phyloP scores from a whole-genome alignment of 192 early-diverging fungal genomes.

The Backusella tuberculispora region DNA sequence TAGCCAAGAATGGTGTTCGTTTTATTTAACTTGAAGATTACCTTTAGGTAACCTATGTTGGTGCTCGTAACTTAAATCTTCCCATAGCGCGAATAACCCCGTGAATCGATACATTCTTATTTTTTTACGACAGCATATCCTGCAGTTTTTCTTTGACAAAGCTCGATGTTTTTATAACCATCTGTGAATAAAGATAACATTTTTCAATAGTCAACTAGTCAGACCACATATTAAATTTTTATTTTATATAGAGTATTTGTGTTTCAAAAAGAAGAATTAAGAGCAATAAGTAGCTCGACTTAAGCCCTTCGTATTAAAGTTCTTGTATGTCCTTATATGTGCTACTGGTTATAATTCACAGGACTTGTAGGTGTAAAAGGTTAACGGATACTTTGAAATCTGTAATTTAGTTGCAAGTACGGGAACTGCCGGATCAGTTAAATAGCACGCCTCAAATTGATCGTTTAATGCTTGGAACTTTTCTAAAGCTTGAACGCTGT shows the following conservation, averaged over 20 bases:
- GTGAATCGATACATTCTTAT: neutral
- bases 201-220: conserved; percentile 15
- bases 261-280: neutral
- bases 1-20: no score
- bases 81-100: no score
- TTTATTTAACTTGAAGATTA: no score
- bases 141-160: conserved; percentile 18
- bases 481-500: conserved; percentile 17
- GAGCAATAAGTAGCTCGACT: conserved; percentile 6
- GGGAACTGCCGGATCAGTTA: conserved; percentile 16
- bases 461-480: conserved; percentile 14
- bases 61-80: no score
- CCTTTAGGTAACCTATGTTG: no score
- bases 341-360: conserved; percentile 2
- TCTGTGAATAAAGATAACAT: conserved; percentile 21
- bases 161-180: conserved; percentile 20
- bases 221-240: conserved; percentile 15
- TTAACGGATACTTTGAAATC: conserved; percentile 1
- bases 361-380: conserved; percentile 13
- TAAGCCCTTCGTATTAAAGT: conserved; percentile 3
- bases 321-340: neutral
- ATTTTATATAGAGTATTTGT: conserved; percentile 13
- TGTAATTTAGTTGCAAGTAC: conserved; percentile 7
- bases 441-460: conserved; percentile 7
- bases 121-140: conserved; percentile 7